phyloP scores from a whole-genome alignment of 1,139 yeast genomes.

The Blastobotrys illinoisensis region DNA sequence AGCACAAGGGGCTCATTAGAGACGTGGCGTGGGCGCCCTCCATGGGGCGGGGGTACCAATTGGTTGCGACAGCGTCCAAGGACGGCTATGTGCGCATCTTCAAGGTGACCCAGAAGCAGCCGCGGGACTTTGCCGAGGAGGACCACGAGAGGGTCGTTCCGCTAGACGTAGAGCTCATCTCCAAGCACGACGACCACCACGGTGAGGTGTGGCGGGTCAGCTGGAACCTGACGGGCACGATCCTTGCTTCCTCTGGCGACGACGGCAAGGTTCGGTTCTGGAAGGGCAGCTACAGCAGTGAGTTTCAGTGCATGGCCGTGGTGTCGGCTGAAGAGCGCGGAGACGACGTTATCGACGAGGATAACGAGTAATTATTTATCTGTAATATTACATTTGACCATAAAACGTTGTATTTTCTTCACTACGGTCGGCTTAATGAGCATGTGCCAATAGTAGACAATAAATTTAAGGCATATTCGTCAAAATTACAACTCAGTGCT shows the following conservation, averaged over 20 bases:
- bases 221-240: constrained; percentile 88
- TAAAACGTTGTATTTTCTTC: no score
- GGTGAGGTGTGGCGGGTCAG: constrained; percentile 95
- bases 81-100: constrained; percentile 88
- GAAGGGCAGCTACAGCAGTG: constrained; percentile 81
- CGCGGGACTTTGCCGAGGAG: constrained; percentile 5
- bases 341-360: constrained; percentile 12
- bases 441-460: no score
- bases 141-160: constrained; percentile 15
- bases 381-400: neutral
- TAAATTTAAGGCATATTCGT: no score
- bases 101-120: constrained; percentile 49
- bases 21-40: constrained; percentile 97
- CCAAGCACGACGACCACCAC: constrained; percentile 67
- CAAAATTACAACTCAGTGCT: no score
- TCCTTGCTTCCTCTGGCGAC: constrained; percentile 89
- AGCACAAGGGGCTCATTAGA: constrained; percentile 80
- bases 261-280: constrained; percentile 89
- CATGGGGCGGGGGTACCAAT: constrained; percentile 83
- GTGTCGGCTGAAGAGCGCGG: constrained; percentile 55
- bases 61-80: constrained; percentile 91
- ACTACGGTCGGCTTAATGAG: no score
- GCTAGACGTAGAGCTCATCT: constrained; percentile 44
- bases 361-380: neutral
- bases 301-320: constrained; percentile 89